Percentiles rank a stretch among this genome's conserved stretches.
Conservation (phyloP, 1,284 basidiomycete genomes). For the Ceratobasidium sp. region DNA sequence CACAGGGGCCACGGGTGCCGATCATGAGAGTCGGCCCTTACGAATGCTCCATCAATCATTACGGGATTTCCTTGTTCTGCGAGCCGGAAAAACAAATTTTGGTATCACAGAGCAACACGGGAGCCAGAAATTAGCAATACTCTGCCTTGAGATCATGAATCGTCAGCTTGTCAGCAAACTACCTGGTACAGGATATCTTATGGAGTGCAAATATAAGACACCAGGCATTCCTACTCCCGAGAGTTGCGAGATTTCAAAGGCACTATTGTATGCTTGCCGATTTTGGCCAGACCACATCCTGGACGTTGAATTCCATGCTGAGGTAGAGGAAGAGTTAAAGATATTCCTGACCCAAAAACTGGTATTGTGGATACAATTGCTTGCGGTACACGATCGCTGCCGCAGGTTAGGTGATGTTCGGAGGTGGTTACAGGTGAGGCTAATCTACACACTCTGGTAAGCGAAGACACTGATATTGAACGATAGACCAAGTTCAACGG, state of each 20-base stretch:
- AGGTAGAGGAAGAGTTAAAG: not conserved
- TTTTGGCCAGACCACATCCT: slow-evolving; percentile 16
- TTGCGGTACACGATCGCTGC: not conserved
- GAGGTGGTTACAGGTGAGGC: not conserved
- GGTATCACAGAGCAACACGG: not conserved
- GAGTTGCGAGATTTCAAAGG: not conserved
- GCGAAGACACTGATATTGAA: no score
- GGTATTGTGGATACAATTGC: slow-evolving; percentile 8
- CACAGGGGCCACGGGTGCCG: not conserved
- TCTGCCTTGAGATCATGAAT: slow-evolving; percentile 6
- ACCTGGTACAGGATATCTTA: not conserved
- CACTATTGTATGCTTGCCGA: slow-evolving; percentile 20
- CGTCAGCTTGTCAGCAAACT: not conserved
- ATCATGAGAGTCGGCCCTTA: not conserved
- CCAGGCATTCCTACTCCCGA: not conserved
- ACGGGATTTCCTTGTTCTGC: not conserved
- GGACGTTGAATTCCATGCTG: not conserved
- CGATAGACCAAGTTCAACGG: no score
- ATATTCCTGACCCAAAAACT: not conserved
- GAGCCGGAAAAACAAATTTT: not conserved
- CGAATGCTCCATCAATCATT: slow-evolving; percentile 7
- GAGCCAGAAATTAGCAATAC: not conserved
- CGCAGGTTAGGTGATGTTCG: not conserved
- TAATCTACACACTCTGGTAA: not conserved
- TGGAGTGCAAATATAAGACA: not conserved